Evolutionary conservation across 2,329 filamentous ascomycete genomes (phyloP), one percentile per base, ranked within the genome.

Genomic region (Sarocladium strictum): DNA sequence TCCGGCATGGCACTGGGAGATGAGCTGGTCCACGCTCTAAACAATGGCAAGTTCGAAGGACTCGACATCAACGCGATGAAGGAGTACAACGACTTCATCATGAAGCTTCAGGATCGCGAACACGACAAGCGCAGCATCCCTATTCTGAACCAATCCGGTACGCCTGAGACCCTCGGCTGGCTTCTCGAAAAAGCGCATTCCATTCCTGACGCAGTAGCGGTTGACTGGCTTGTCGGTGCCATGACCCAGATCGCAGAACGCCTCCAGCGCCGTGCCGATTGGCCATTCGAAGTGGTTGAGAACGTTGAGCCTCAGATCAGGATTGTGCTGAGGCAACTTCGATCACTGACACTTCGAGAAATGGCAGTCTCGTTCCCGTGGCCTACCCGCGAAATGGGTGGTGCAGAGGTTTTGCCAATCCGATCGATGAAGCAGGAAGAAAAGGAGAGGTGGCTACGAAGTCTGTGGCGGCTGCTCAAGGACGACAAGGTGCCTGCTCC

Each of bases 311-410:
- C 65, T 0, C 65, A 67, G 38, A 60, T 70, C 7, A 62, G 65
- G 27, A 67, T 65, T 15, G 64, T 71, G 5, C 59, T 70, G 27
- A 61, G 65, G 2, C 66, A 69, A 54, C 59, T 71, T 5, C 55
- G 62, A 32, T 58, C 61, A 7, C 47, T 62, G 1, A 69, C 67
- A 0, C 61, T 70, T 7, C 61, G 63, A 0, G 64, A 70, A 50
- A 70, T 71, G 68, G 67, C 67, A 1, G 66, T 69, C 33, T 67
- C 64, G 53, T 69, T 69, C 53, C 68, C 67, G 15, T 71, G 67
- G 68, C 68, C 67, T 0, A 69, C 65, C 1, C 57, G 66, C 6
- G 65, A 69, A 38, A 69, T 70, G 66, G 63, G 60, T 5, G 68
- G 65, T 5, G 66, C 64, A 2, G 67, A 71, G 54, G 66, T 71